Conservation (phyloP, 805 yeast genomes). For the Metschnikowia orientalis region DNA sequence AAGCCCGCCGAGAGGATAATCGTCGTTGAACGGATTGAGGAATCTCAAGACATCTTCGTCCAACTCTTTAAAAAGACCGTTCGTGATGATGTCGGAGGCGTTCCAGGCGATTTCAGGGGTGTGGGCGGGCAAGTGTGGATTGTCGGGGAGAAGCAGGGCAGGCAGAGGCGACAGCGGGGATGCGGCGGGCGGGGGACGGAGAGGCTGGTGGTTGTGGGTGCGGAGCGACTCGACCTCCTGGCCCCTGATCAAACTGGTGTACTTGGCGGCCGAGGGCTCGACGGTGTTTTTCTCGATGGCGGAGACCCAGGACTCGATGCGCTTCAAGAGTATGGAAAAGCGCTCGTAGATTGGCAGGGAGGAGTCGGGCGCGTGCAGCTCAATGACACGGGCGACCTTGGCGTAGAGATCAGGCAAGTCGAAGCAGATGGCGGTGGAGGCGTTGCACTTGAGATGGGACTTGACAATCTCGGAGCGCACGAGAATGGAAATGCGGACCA, state of each 20-base stretch:
- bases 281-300: conserved; percentile 6
- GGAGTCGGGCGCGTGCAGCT: not conserved
- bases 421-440: conserved; percentile 1
- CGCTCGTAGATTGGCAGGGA: conserved; percentile 11
- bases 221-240: conserved; percentile 30
- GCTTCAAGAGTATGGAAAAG: conserved; percentile 18
- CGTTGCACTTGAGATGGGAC: conserved; percentile 2
- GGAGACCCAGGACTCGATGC: conserved; percentile 21
- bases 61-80: conserved; percentile 29
- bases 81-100: conserved; percentile 15
- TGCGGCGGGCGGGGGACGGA: no score
- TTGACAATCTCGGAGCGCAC: conserved; percentile 30
- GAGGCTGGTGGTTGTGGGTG: no score
- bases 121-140: no score
- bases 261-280: conserved; percentile 9
- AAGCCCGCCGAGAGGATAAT: conserved; percentile 2
- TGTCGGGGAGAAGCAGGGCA: no score
- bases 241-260: conserved; percentile 29
- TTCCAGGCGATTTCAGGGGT: no score
- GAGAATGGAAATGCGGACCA: conserved; percentile 44
- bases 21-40: conserved; percentile 27
- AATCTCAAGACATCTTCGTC: conserved; percentile 28
- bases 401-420: conserved; percentile 6
- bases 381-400: conserved; percentile 5
- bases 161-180: no score